Conservation (phyloP, 345 rosid species). For the Hibiscus tridactylites region DNA sequence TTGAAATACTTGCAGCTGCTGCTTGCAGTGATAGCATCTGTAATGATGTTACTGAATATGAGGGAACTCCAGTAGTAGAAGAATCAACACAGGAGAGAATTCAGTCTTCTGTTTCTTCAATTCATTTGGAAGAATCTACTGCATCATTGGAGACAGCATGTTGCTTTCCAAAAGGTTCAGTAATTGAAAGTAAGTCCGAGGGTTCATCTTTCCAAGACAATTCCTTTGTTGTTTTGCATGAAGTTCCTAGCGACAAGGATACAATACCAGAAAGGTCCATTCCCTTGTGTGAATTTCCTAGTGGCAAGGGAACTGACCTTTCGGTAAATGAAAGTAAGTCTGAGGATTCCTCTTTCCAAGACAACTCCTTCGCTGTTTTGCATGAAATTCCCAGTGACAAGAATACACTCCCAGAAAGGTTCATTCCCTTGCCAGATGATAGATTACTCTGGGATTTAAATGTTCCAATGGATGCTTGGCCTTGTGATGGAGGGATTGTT, state of each 20-base stretch:
- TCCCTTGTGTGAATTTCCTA: neutral
- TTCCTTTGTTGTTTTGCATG: constrained; percentile 8
- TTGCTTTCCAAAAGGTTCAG: constrained; percentile 14
- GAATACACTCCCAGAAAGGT: constrained; percentile 7
- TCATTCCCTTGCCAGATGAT: constrained; percentile 15
- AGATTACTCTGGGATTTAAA: constrained; percentile 45
- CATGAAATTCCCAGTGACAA: constrained; percentile 8
- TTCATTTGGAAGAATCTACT: constrained; percentile 10
- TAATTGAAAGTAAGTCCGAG: constrained; percentile 8
- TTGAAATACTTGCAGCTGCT: constrained; percentile 46
- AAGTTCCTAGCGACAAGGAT: constrained; percentile 8
- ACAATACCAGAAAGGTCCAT: neutral
- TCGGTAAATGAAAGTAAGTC: constrained; percentile 4
- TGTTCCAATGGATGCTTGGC: constrained; percentile 42
- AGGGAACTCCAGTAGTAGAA: constrained; percentile 10
- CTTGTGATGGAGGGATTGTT: constrained; percentile 22
- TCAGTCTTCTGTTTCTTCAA: constrained; percentile 14
- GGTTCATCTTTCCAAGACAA: constrained; percentile 18
- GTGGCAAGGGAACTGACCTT: neutral
- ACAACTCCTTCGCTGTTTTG: constrained; percentile 5
- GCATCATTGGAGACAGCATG: constrained; percentile 7
- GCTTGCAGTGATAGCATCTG: constrained; percentile 35
- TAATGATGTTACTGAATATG: constrained; percentile 15
- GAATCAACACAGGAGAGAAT: constrained; percentile 11
- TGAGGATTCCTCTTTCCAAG: constrained; percentile 18